Conservation (phyloP, 1,284 basidiomycete genomes). For the Cystobasidium sp. region DNA sequence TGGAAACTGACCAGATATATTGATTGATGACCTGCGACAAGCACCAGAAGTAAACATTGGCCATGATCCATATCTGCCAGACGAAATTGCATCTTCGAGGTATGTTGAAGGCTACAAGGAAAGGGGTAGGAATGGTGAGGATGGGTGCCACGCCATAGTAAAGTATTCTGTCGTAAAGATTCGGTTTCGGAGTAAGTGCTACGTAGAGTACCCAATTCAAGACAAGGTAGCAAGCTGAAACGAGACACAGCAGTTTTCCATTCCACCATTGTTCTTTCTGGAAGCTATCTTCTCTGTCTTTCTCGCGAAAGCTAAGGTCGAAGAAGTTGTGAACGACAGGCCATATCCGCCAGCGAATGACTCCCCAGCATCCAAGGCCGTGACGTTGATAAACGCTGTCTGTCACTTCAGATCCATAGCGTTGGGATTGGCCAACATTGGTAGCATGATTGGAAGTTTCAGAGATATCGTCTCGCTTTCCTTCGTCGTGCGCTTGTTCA, state of each 20-base stretch:
- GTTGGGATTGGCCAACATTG: not conserved
- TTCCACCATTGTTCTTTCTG: slow-evolving; percentile 33
- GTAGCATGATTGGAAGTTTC: slow-evolving; percentile 5
- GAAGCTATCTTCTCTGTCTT: slow-evolving; percentile 24
- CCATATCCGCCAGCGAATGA: slow-evolving; percentile 18
- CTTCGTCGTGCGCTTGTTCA: slow-evolving; percentile 9
- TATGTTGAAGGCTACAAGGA: slow-evolving; percentile 71
- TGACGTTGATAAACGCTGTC: slow-evolving; percentile 9
- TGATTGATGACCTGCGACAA: slow-evolving; percentile 7
- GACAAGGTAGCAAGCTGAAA: slow-evolving; percentile 65
- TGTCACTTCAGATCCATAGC: slow-evolving; percentile 18
- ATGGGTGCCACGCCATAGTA: slow-evolving; percentile 60
- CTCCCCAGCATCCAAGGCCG: slow-evolving; percentile 16
- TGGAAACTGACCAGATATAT: slow-evolving; percentile 4
- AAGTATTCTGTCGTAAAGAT: slow-evolving; percentile 52
- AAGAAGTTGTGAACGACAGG: slow-evolving; percentile 31
- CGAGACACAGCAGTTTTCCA: slow-evolving; percentile 61
- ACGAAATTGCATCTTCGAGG: slow-evolving; percentile 59
- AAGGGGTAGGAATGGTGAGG: slow-evolving; percentile 59
- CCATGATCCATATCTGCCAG: slow-evolving; percentile 21
- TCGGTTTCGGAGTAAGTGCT: slow-evolving; percentile 31
- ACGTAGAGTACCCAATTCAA: slow-evolving; percentile 68
- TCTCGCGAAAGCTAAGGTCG: slow-evolving; percentile 22
- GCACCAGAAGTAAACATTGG: slow-evolving; percentile 59
- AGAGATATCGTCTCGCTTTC: not conserved